Evolutionary conservation across 805 yeast genomes (phyloP).

Genomic region (Diddensiella transvaalensis): DNA sequence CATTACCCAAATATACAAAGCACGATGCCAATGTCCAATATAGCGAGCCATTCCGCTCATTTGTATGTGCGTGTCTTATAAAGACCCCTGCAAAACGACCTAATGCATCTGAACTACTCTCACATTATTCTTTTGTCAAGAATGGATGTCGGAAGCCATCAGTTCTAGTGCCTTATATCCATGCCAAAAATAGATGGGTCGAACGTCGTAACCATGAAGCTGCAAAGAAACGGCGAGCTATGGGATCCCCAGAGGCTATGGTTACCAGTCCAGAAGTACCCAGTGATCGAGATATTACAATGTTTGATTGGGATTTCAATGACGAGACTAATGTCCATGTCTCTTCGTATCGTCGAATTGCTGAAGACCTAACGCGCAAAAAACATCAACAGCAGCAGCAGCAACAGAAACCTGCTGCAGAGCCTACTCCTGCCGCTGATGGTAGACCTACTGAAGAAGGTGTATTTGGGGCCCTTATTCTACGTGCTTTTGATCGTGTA

Average conservation of each 20-base stretch:
- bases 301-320: constrained; percentile 14
- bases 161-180: constrained; percentile 1
- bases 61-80: constrained; percentile 61
- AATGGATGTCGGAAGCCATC: constrained; percentile 1
- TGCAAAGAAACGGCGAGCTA: background rate
- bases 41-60: constrained; percentile 39
- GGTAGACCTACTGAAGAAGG: background rate
- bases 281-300: constrained; percentile 4
- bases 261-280: background rate
- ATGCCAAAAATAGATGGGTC: constrained; percentile 1
- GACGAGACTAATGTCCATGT: constrained; percentile 3
- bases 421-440: background rate
- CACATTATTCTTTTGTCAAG: constrained; percentile 40
- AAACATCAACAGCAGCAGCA: background rate
- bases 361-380: background rate
- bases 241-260: background rate
- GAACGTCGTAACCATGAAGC: background rate
- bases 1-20: constrained; percentile 4
- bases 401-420: background rate
- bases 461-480: constrained; percentile 9
- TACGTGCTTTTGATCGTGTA: constrained; percentile 12
- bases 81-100: constrained; percentile 69
- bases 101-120: constrained; percentile 52
- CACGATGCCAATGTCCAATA: constrained; percentile 3
- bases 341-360: background rate